phyloP scores from a whole-genome alignment of 208 protist species.

The Phytomonas francai region DNA sequence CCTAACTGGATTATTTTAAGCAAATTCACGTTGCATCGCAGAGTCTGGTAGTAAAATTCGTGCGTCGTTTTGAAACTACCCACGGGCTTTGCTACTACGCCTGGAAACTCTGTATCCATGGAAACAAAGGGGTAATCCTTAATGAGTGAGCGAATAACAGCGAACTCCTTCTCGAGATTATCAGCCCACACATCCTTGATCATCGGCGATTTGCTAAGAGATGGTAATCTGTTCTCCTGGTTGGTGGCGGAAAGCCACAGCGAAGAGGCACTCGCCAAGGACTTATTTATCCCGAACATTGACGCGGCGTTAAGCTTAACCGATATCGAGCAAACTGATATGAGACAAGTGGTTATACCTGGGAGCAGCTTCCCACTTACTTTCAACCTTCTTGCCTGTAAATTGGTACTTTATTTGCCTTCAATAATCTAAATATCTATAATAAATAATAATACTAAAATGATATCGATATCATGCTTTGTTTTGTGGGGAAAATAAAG shows the following conservation, averaged over 20 bases:
- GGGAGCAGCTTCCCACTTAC: neutral
- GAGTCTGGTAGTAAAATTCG: conserved; percentile 96
- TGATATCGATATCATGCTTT: neutral
- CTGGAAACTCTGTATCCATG: conserved; percentile 99
- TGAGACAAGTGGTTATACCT: neutral
- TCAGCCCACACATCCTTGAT: conserved; percentile 96
- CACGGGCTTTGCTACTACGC: conserved; percentile 95
- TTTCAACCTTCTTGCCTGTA: neutral
- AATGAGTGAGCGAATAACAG: conserved; percentile 89
- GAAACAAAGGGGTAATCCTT: conserved; percentile 95
- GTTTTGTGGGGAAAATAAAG: neutral
- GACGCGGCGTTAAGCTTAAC: neutral
- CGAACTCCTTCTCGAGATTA: conserved; percentile 96
- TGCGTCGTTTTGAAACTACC: conserved; percentile 91
- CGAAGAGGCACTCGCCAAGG: neutral
- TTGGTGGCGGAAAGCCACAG: conserved; percentile 8
- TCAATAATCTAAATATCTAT: neutral
- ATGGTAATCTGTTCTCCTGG: conserved; percentile 33
- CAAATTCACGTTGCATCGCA: conserved; percentile 98
- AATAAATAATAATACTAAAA: neutral
- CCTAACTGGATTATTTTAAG: conserved; percentile 99
- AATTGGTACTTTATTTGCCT: neutral
- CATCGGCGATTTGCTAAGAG: conserved; percentile 83
- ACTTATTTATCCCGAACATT: neutral
- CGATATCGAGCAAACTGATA: neutral